Evolutionary conservation across 345 rosid genomes (phyloP), one percentile per base, ranked within the genome.

Genomic region (Raphanus raphanistrum): DNA sequence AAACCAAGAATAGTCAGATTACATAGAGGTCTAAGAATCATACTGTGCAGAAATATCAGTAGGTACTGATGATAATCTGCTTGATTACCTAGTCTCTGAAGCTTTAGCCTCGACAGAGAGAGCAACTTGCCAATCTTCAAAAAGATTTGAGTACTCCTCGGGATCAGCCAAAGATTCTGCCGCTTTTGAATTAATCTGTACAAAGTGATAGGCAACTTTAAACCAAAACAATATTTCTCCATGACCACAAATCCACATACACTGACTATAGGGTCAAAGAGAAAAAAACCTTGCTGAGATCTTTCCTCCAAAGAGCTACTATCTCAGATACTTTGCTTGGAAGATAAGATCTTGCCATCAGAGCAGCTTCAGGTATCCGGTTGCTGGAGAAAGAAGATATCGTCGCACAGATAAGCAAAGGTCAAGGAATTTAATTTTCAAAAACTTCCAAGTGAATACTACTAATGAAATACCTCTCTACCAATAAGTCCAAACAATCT

Each of bases 331-430:
- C 99, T 84, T 92, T 95, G 89, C 98, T 92, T 65, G 98, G 99
- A 80, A 95, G 94, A 84, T 92, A 95, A 62, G 99, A 92, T 66
- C 99, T 84, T 41, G 98, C 99, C 97, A 95, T 90, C 82, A 92
- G 83, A 81, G 99, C 98, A 86, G 99, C 99, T 86, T 95, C 99
- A 8, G 99, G 99, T 86, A 92, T 90, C 84, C 99, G 97, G 80
- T 92, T 92, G 78, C 99, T 95, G 85, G 78, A 87, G 72, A 59
- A 73, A 66, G 75, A 79, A 72, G 57, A 66, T 26, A 70, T 73
- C 28, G 82, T 58, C 74, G 57, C 38, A 74, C 36, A 66, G 16
- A 69, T 16, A 50, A 74, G 36, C 41, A 41, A 21, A 60, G 69
- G 68, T 63, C 17, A 31, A 76, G 32, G 41, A 70, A 50, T 26